Percentiles rank a stretch among this genome's conserved stretches.
phyloP scores from a whole-genome alignment of 805 yeast genomes.

The Saccharomyces mikatae region DNA sequence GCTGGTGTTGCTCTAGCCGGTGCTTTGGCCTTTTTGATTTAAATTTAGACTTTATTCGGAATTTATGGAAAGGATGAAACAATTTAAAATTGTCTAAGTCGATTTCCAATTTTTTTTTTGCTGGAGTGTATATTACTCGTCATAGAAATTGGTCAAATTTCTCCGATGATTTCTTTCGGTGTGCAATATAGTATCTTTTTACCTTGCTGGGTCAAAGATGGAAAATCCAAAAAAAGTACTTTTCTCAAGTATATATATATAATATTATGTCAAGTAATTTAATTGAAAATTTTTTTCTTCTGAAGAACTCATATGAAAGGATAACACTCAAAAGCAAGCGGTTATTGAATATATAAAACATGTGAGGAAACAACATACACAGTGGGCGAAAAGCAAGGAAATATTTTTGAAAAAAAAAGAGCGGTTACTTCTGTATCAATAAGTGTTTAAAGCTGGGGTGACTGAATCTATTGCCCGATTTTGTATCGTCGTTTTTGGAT shows the following conservation, averaged over 20 bases:
- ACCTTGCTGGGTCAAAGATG: neutral
- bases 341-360: neutral
- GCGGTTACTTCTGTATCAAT: constrained; percentile 1
- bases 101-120: neutral
- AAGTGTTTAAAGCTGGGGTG: constrained; percentile 8
- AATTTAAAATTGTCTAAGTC: too few species aligned
- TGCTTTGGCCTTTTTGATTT: constrained; percentile 23
- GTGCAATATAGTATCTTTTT: neutral
- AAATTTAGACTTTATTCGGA: neutral
- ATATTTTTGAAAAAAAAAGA: too few species aligned
- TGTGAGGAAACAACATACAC: neutral
- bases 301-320: neutral
- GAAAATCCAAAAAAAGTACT: neutral
- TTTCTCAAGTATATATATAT: neutral
- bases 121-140: neutral
- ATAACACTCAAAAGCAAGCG: too few species aligned
- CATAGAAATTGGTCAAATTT: neutral
- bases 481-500: neutral
- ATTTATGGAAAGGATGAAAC: neutral
- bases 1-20: constrained; percentile 28
- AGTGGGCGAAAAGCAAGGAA: neutral
- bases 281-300: neutral
- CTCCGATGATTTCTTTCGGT: neutral
- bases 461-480: constrained; percentile 3
- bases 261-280: neutral